phyloP scores from a whole-genome alignment of 1,139 yeast species.

The Tardiomyces depauwii region DNA sequence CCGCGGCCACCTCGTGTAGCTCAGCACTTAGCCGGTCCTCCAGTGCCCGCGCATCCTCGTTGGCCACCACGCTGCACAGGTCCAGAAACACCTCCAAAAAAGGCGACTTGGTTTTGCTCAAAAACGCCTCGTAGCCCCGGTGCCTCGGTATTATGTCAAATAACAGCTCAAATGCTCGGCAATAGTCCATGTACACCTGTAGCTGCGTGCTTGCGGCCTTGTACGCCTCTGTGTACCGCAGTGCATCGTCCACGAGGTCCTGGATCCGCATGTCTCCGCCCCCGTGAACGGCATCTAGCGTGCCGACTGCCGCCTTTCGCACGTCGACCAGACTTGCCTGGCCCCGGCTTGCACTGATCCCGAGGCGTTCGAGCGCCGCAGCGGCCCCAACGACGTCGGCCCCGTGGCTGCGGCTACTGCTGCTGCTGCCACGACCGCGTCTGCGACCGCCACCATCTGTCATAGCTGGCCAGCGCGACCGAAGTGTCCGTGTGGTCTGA shows the following conservation, averaged over 20 bases:
- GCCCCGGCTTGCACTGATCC: not conserved
- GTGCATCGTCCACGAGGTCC: constrained; percentile 15
- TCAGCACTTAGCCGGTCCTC: constrained; percentile 9
- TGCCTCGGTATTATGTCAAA: constrained; percentile 6
- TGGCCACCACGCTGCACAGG: constrained; percentile 9
- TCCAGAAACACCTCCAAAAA: constrained; percentile 13
- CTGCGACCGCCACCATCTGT: not conserved
- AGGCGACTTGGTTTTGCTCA: constrained; percentile 10
- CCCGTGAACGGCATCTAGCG: not conserved
- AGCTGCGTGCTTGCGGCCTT: not conserved
- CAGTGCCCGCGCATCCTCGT: constrained; percentile 10
- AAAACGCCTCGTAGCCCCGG: constrained; percentile 10
- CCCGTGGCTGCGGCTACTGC: not conserved
- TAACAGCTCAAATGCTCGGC: not conserved
- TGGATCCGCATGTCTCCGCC: constrained; percentile 7
- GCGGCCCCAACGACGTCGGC: not conserved
- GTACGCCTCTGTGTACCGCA: constrained; percentile 13
- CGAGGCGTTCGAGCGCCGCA: not conserved
- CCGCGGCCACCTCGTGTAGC: not conserved
- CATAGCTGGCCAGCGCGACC: not conserved
- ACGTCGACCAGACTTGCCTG: not conserved
- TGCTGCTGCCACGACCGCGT: not conserved
- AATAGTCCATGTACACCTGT: not conserved
- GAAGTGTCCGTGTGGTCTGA: too few species aligned
- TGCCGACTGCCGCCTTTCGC: not conserved